phyloP scores from a whole-genome alignment of 2,329 filamentous ascomycete genomes.

The Fonsecaea multimorphosa region DNA sequence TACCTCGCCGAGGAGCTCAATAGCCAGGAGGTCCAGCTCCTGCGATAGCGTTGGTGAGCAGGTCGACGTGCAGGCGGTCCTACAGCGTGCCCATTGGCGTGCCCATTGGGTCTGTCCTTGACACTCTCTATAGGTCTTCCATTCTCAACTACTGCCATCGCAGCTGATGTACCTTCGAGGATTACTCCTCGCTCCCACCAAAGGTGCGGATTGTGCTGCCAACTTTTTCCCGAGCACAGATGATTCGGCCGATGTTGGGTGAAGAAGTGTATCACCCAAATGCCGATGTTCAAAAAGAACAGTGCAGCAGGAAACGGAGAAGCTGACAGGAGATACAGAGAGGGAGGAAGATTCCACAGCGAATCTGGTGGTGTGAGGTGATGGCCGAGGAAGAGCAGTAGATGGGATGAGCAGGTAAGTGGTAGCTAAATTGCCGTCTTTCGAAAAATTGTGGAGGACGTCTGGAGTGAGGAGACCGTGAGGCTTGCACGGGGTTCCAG shows the following conservation, averaged over 20 bases:
- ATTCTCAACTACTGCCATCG: slow-evolving; percentile 49
- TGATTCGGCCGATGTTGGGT: not conserved
- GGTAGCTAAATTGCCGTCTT: slow-evolving; percentile 1
- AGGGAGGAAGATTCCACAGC: slow-evolving; percentile 2
- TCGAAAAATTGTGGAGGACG: slow-evolving; percentile 21
- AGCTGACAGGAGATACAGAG: not conserved
- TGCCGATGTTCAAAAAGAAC: not conserved
- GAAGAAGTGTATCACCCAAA: not conserved
- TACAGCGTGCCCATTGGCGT: slow-evolving; percentile 32
- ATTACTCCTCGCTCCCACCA: slow-evolving; percentile 1
- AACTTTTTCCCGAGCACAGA: slow-evolving; percentile 1
- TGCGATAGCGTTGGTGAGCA: slow-evolving; percentile 21
- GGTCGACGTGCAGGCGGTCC: slow-evolving; percentile 12
- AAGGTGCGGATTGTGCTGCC: not conserved
- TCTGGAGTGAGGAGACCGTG: slow-evolving; percentile 7
- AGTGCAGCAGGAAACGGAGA: not conserved
- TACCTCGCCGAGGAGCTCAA: slow-evolving; percentile 64
- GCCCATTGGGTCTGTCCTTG: slow-evolving; percentile 39
- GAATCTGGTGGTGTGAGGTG: slow-evolving; percentile 1
- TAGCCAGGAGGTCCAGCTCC: slow-evolving; percentile 36
- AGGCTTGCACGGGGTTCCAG: not conserved
- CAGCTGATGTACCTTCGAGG: slow-evolving; percentile 17
- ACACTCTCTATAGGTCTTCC: slow-evolving; percentile 44
- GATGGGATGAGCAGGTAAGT: slow-evolving; percentile 16
- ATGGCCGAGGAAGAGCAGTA: slow-evolving; percentile 18